A percentile compares a stretch with the other conserved stretches of the same genome.
Conservation (phyloP, 805 yeast species). For the Saturnispora ahearnii region DNA sequence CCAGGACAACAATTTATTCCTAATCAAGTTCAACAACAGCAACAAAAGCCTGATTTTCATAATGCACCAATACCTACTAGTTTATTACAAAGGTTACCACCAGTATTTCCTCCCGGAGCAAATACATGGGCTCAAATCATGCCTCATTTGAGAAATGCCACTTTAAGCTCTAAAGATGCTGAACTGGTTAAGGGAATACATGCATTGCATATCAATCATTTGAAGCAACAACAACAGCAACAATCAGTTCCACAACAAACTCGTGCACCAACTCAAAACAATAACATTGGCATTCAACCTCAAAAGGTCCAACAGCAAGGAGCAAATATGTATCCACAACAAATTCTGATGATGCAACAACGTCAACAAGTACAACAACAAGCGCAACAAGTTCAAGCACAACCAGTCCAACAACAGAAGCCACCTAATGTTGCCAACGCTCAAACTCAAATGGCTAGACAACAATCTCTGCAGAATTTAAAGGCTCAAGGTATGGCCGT, state of each 20-base stretch:
- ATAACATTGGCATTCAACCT: slow-evolving; percentile 1
- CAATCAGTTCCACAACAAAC: slow-evolving; percentile 2
- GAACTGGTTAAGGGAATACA: slow-evolving; percentile 59
- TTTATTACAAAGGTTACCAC: slow-evolving; percentile 58
- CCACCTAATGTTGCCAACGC: background rate
- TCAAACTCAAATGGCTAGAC: slow-evolving; percentile 8
- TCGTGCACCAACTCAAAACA: background rate
- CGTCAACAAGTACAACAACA: slow-evolving; percentile 11
- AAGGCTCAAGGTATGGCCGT: slow-evolving; percentile 29
- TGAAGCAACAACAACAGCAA: slow-evolving; percentile 26
- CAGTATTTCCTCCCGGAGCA: slow-evolving; percentile 59
- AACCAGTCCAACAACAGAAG: slow-evolving; percentile 3
- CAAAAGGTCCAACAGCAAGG: background rate
- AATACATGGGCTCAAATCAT: slow-evolving; percentile 77
- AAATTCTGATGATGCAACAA: slow-evolving; percentile 22
- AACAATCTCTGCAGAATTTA: slow-evolving; percentile 20
- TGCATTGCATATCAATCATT: slow-evolving; percentile 52
- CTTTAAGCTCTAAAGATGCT: slow-evolving; percentile 49
- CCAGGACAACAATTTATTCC: background rate
- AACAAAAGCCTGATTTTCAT: slow-evolving; percentile 36
- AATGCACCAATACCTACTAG: slow-evolving; percentile 66
- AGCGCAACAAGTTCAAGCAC: slow-evolving; percentile 11
- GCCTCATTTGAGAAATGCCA: slow-evolving; percentile 46
- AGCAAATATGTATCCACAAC: slow-evolving; percentile 24
- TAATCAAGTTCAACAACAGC: slow-evolving; percentile 8